A percentile compares a stretch with the other conserved stretches of the same genome.
These are phyloP conservation scores for Thelonectria discophora DNA, from an alignment of 2,329 filamentous ascomycete species.

Conservation along the genomic window DNA sequence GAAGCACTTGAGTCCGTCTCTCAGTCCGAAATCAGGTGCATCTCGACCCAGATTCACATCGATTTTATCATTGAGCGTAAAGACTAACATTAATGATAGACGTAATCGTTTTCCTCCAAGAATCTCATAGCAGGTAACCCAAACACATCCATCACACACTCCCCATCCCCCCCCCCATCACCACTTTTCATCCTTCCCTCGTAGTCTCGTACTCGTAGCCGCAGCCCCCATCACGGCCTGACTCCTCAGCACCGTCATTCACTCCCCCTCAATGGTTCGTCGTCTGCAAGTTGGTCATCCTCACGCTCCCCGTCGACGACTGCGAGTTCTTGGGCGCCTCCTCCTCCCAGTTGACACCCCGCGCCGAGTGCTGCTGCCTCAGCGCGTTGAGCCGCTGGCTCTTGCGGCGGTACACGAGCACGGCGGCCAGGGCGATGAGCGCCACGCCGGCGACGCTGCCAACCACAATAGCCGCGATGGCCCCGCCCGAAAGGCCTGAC, in stretches of 20 bases:
- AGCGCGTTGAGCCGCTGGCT: slow-evolving; percentile 8
- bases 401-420: slow-evolving; percentile 60
- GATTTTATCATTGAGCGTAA: not conserved
- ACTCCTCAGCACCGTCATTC: too few species aligned
- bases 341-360: slow-evolving; percentile 27
- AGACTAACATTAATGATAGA: slow-evolving; percentile 4
- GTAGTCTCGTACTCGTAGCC: too few species aligned
- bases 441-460: slow-evolving; percentile 71
- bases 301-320: slow-evolving; percentile 20
- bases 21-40: not conserved
- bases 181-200: not conserved
- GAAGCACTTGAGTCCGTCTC: not conserved
- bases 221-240: too few species aligned
- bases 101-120: not conserved
- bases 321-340: slow-evolving; percentile 19
- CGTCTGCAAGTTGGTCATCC: slow-evolving; percentile 13
- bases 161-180: not conserved
- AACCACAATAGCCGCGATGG: slow-evolving; percentile 79
- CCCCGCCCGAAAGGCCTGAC: slow-evolving; percentile 66
- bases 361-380: slow-evolving; percentile 22
- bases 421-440: slow-evolving; percentile 66
- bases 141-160: slow-evolving; percentile 7
- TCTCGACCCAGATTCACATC: not conserved
- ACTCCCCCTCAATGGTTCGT: not conserved
- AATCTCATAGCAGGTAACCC: slow-evolving; percentile 12